A percentile compares a stretch with the other conserved stretches of the same genome.
Evolutionary conservation across 257 asterid genomes (phyloP).

Genomic region (Gentiana straminea): DNA sequence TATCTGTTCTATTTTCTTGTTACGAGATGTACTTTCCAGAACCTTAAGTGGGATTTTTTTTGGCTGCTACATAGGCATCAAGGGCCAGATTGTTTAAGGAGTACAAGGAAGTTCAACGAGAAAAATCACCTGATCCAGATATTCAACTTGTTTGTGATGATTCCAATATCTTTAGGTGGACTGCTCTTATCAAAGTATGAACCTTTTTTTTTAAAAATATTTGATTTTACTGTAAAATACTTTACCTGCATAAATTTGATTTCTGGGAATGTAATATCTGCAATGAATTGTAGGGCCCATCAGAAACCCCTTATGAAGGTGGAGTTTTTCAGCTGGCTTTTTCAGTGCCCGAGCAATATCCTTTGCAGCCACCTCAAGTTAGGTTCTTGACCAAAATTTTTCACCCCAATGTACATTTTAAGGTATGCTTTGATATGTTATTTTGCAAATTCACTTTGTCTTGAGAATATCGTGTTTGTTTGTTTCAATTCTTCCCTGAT

Average conservation of each 20-base stretch:
- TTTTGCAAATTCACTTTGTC: background rate
- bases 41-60: no score
- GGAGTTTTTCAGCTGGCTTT: constrained; percentile 97
- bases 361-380: constrained; percentile 99
- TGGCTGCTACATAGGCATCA: constrained; percentile 39
- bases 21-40: no score
- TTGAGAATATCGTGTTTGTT: no score
- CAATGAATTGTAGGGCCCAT: constrained; percentile 56
- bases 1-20: no score
- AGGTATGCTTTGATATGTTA: constrained; percentile 33
- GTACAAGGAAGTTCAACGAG: constrained; percentile 94
- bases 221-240: no score
- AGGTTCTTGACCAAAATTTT: constrained; percentile 93
- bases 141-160: constrained; percentile 95
- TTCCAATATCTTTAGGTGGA: constrained; percentile 90
- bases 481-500: no score
- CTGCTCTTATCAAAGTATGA: constrained; percentile 80
- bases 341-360: constrained; percentile 98
- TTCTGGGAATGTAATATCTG: background rate
- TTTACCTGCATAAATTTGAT: no score
- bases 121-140: constrained; percentile 88
- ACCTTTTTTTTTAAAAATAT: background rate
- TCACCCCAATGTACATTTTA: constrained; percentile 98
- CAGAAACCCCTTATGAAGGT: constrained; percentile 95
- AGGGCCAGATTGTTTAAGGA: constrained; percentile 96